Percentiles rank a stretch among this genome's conserved stretches.
These are phyloP conservation scores for Fusarium metavorans DNA, from an alignment of 2,329 filamentous ascomycete species.

Conservation along the genomic window DNA sequence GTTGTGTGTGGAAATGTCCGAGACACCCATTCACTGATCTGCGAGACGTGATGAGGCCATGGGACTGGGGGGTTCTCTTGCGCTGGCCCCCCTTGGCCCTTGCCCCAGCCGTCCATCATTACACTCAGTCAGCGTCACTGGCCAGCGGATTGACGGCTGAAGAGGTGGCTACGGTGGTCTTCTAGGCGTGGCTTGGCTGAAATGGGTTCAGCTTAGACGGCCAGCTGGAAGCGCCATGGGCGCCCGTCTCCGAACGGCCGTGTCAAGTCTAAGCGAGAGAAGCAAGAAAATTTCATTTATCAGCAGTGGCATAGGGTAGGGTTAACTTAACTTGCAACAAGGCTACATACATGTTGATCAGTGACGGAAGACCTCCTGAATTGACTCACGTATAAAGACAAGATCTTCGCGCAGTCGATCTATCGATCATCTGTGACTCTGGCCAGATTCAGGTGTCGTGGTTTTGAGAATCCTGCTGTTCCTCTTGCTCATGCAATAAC, in stretches of 20 bases:
- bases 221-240: conserved; percentile 23
- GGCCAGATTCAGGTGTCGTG: neutral
- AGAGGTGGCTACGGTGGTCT: conserved; percentile 17
- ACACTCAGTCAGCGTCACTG: conserved; percentile 5
- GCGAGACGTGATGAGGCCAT: conserved; percentile 21
- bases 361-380: neutral
- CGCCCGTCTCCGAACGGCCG: conserved; percentile 12
- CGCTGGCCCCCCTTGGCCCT: conserved; percentile 6
- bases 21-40: conserved; percentile 36
- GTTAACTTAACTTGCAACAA: neutral
- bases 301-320: conserved; percentile 8
- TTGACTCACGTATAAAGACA: neutral
- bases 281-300: neutral
- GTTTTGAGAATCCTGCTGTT: conserved; percentile 1
- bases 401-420: neutral
- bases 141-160: conserved; percentile 17
- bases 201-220: neutral
- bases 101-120: conserved; percentile 28
- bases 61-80: conserved; percentile 6
- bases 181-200: conserved; percentile 19
- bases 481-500: conserved; percentile 3
- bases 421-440: neutral
- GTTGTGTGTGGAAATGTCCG: conserved; percentile 26
- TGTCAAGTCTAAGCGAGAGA: conserved; percentile 6
- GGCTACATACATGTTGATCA: neutral